A percentile compares a stretch with the other conserved stretches of the same genome.
Conservation (phyloP, 805 yeast genomes). For the Zygotorulaspora florentina region DNA sequence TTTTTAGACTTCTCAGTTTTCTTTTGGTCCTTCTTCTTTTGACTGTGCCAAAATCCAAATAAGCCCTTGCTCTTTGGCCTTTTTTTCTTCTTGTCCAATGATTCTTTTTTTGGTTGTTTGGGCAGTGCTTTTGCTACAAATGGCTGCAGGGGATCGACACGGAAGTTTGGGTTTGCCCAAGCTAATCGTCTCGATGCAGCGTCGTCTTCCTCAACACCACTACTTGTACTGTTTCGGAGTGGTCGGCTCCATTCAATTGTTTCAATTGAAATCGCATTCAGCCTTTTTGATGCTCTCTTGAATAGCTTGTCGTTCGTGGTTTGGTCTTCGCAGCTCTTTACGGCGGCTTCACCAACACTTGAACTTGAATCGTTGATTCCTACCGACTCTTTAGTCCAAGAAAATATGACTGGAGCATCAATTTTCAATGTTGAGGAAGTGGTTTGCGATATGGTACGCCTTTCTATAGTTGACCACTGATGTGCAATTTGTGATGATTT, state of each 20-base stretch:
- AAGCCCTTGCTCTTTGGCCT: conserved; percentile 21
- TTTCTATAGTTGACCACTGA: conserved; percentile 27
- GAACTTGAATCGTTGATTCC: background rate
- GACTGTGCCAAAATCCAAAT: conserved; percentile 27
- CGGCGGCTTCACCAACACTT: background rate
- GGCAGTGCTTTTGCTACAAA: conserved; percentile 30
- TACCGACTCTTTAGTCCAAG: conserved; percentile 27
- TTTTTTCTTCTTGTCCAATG: conserved; percentile 12
- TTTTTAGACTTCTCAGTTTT: background rate
- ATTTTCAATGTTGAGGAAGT: conserved; percentile 16
- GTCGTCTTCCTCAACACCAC: background rate
- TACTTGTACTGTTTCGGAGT: background rate
- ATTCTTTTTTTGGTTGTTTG: conserved; percentile 18
- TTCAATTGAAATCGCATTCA: conserved; percentile 7
- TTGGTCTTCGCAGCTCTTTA: background rate
- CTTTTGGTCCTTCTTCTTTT: conserved; percentile 8
- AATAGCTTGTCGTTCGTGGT: conserved; percentile 19
- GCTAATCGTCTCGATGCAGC: conserved; percentile 3
- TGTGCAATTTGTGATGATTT: conserved; percentile 11
- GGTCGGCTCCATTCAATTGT: conserved; percentile 3
- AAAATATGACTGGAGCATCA: conserved; percentile 29
- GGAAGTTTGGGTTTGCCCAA: conserved; percentile 20
- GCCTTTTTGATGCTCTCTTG: conserved; percentile 9
- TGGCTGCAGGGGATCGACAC: conserved; percentile 30
- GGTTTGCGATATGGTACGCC: conserved; percentile 9